A percentile compares a stretch with the other conserved stretches of the same genome.
Evolutionary conservation across 1,284 basidiomycete genomes (phyloP).

Genomic region (Hymenochaete sp.): DNA sequence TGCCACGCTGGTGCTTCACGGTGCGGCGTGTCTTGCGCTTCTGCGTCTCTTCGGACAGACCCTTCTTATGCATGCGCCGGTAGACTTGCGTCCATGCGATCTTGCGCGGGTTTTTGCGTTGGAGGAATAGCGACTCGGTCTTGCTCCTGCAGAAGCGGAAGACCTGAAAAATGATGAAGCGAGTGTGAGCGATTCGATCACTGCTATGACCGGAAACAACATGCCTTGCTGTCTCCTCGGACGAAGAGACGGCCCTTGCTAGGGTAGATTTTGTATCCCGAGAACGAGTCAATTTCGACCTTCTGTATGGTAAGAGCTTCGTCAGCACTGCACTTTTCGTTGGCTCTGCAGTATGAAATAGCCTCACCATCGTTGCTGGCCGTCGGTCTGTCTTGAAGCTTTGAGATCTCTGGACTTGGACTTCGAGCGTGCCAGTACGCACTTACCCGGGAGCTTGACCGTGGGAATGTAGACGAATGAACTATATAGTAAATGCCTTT

Average conservation of each 20-base stretch:
- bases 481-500: too few relatives aligned
- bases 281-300: constrained; percentile 96
- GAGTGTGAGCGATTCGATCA: too few relatives aligned
- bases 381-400: too few relatives aligned
- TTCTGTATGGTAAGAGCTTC: constrained; percentile 50
- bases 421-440: too few relatives aligned
- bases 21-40: constrained; percentile 98
- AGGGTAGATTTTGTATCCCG: constrained; percentile 94
- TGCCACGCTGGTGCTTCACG: constrained; percentile 97
- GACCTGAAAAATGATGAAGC: constrained; percentile 41
- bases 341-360: too few relatives aligned
- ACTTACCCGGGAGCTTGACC: too few relatives aligned
- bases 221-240: constrained; percentile 91
- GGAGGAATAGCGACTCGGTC: constrained; percentile 94
- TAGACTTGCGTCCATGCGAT: constrained; percentile 97
- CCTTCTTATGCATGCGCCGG: constrained; percentile 99
- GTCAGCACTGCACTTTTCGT: too few relatives aligned
- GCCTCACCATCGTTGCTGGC: too few relatives aligned
- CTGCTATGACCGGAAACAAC: constrained; percentile 21
- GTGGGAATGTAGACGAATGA: too few relatives aligned
- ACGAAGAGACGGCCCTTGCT: constrained; percentile 93
- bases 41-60: constrained; percentile 95
- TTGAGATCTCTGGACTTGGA: too few relatives aligned
- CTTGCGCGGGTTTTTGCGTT: constrained; percentile 99
- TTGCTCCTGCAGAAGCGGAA: constrained; percentile 90